Base-by-base conservation (phyloP, 148 eudicot species). In the Rhododendron kiyosumense region DNA sequence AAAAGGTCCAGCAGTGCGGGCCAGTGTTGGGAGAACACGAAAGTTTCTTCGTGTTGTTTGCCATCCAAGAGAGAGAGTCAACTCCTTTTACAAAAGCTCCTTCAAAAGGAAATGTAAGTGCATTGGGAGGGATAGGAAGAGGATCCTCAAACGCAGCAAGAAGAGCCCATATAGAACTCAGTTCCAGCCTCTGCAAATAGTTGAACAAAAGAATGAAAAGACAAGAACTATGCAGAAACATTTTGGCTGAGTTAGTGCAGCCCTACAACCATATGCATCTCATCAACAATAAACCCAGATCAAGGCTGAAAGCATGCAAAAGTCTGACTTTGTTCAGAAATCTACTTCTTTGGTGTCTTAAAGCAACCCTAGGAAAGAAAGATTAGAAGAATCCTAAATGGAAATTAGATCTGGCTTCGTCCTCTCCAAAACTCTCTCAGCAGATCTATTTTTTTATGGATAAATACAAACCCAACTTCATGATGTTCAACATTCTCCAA, bases 111-210 rank as follows among this genome's bases (percentile, higher is more conserved):
- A 81, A 85, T 81, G 85, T 80, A 85, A 46, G 59, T 81, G 81
- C 84, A 87, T 74, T 84, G 79, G 87, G 86, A 43, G 90, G 93
- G 84, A 94, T 73, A 28, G 98, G 99, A 87, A 96, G 96, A 88
- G 97, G 94, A 85, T 96, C 97, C 81, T 95, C 95, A 92, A 96
- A 96, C 84, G 97, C 98, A 83, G 97, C 97, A 87, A 96, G 94
- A 88, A 96, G 95, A 86, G 99, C 99, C 98, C 98, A 96, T 85
- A 96, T 94, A 69, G 97, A 92, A 88, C 97, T 96, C 87, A 96
- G 90, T 46, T 93, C 98, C 85, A 96, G 90, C 67, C 91, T 92
- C 99, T 96, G 95, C 83, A 90, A 52, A 81, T 46, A 80, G 32
- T 24, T 69, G 84, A 49, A 65, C 20, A 88, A 9, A 26, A 69